Evolutionary conservation across 495 filamentous ascomycete species (phyloP).

Genomic region (Penicillium canescens): DNA sequence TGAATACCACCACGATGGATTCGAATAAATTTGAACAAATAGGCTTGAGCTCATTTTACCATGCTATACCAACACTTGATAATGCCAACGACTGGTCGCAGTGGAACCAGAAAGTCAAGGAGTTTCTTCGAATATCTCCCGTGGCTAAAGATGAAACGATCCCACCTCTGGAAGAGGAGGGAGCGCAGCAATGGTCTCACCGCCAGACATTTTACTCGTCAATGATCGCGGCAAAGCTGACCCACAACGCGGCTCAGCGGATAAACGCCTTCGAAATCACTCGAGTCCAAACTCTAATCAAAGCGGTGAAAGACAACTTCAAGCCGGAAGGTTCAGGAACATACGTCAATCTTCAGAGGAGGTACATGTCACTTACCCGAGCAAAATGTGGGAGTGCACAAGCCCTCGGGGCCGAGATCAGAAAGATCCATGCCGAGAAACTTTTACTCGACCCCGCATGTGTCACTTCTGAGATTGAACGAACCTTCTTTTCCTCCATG

Average conservation of each 20-base stretch:
- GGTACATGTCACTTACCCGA: slow-evolving; percentile 12
- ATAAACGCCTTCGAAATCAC: slow-evolving; percentile 12
- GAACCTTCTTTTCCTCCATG: slow-evolving; percentile 14
- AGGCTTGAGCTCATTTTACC: slow-evolving; percentile 7
- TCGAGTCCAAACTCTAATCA: slow-evolving; percentile 7
- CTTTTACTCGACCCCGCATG: too few species aligned
- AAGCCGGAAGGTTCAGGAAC: slow-evolving; percentile 12
- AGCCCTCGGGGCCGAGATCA: slow-evolving; percentile 1
- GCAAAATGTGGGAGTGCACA: slow-evolving; percentile 11
- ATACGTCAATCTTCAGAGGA: slow-evolving; percentile 11
- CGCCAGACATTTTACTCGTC: slow-evolving; percentile 11
- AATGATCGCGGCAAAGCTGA: slow-evolving; percentile 14
- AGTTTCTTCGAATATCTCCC: slow-evolving; percentile 10
- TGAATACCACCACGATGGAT: not conserved
- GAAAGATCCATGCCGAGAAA: slow-evolving; percentile 14
- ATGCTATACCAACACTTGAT: slow-evolving; percentile 2
- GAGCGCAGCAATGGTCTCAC: slow-evolving; percentile 8
- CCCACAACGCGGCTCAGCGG: slow-evolving; percentile 11
- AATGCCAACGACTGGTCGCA: slow-evolving; percentile 10
- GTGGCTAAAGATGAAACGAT: slow-evolving; percentile 5
- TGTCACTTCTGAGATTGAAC: slow-evolving; percentile 15
- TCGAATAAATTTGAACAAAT: slow-evolving; percentile 8
- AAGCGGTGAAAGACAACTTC: slow-evolving; percentile 11
- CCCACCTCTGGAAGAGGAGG: slow-evolving; percentile 4
- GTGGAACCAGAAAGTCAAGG: slow-evolving; percentile 11